Conservation (phyloP, 305 asterid species). For the Fraxinus floribunda region DNA sequence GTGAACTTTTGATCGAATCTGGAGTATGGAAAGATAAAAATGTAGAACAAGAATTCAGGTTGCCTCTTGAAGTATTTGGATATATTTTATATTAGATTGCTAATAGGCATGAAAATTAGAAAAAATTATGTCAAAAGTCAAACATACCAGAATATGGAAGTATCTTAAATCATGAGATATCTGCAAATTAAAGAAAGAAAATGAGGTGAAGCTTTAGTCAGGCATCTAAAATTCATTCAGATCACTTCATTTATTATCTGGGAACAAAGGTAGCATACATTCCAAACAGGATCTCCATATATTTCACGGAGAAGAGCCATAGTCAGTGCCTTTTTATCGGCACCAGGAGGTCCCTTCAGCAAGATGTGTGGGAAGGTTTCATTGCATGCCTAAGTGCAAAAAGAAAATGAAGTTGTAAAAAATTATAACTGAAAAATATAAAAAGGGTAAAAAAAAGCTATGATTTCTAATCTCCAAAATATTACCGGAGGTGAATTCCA, state of each 20-base stretch:
- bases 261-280: slow-evolving; percentile 40
- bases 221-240: neutral
- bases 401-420: neutral
- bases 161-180: slow-evolving; percentile 66
- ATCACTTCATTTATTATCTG: neutral
- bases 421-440: slow-evolving; percentile 9
- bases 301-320: slow-evolving; percentile 72
- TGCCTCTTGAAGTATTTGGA: neutral
- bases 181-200: slow-evolving; percentile 41
- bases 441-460: neutral
- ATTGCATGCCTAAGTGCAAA: slow-evolving; percentile 42
- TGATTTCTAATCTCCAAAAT: neutral
- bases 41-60: neutral
- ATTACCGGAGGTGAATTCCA: neutral
- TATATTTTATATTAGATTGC: neutral
- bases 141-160: slow-evolving; percentile 67
- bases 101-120: neutral
- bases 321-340: slow-evolving; percentile 72
- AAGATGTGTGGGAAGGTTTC: slow-evolving; percentile 60
- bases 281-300: slow-evolving; percentile 65
- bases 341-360: slow-evolving; percentile 73
- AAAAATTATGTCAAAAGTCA: neutral
- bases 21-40: neutral
- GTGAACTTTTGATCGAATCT: neutral
- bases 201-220: neutral